phyloP scores from a whole-genome alignment of 2,329 filamentous ascomycete genomes.

The Paecilomyces variotii region DNA sequence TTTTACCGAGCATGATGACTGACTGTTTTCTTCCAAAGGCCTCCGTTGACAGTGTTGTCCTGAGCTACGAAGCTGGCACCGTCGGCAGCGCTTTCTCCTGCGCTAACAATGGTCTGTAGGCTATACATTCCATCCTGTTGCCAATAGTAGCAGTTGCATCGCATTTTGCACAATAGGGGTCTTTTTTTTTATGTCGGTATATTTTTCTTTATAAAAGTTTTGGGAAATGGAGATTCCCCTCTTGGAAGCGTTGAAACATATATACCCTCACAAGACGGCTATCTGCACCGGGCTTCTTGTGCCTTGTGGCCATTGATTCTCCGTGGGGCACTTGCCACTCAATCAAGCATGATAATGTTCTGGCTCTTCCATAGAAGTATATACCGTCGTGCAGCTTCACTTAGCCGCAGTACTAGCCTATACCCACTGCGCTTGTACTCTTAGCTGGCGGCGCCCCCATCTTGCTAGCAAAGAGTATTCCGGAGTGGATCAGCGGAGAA shows the following conservation, averaged over 20 bases:
- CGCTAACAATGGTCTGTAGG: slow-evolving; percentile 35
- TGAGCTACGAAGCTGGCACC: slow-evolving; percentile 56
- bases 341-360: neutral
- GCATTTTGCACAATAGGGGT: neutral
- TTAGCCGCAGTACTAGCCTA: neutral
- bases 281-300: neutral
- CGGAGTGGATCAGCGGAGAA: slow-evolving; percentile 4
- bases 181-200: neutral
- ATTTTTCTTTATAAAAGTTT: neutral
- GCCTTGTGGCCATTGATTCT: neutral
- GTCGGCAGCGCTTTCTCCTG: slow-evolving; percentile 72
- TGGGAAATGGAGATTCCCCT: neutral
- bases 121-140: neutral
- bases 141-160: neutral
- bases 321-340: neutral
- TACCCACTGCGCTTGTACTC: neutral
- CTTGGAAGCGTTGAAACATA: neutral
- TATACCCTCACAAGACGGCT: neutral
- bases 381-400: neutral
- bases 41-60: slow-evolving; percentile 44
- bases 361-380: neutral
- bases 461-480: neutral
- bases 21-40: slow-evolving; percentile 20
- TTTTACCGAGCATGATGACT: slow-evolving; percentile 32
- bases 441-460: no score